phyloP scores from a whole-genome alignment of 169 alveolate species.

The Eimeria maxima region DNA sequence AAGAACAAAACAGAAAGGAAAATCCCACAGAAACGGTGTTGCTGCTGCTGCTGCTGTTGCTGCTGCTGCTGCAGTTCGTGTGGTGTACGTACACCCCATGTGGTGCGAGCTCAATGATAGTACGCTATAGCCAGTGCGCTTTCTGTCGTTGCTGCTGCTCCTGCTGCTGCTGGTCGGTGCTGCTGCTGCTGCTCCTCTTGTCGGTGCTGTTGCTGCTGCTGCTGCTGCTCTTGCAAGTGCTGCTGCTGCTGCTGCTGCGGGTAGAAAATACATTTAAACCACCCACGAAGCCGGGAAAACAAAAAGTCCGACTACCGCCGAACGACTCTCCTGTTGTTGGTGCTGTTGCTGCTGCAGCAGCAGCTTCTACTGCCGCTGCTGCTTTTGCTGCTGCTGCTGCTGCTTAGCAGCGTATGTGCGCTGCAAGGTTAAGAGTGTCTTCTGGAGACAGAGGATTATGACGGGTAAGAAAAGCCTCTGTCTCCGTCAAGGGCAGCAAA shows the following conservation, averaged over 20 bases:
- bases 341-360: constrained; percentile 1
- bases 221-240: background rate
- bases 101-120: background rate
- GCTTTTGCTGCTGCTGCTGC: constrained; percentile 39
- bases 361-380: background rate
- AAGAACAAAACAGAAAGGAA: background rate
- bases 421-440: background rate
- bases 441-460: background rate
- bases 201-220: background rate
- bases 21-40: background rate
- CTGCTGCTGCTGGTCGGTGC: background rate
- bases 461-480: background rate
- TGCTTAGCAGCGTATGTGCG: background rate
- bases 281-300: background rate
- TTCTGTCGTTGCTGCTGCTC: constrained; percentile 5
- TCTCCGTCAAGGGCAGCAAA: background rate
- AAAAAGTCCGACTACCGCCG: background rate
- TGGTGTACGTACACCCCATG: constrained; percentile 25
- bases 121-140: background rate
- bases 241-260: constrained; percentile 44
- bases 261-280: background rate
- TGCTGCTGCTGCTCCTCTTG: background rate
- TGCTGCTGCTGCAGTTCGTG: background rate
- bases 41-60: background rate
- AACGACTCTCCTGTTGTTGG: background rate